Base-by-base conservation (phyloP, 2,329 filamentous ascomycete species). In the Macroventuria anomochaeta region DNA sequence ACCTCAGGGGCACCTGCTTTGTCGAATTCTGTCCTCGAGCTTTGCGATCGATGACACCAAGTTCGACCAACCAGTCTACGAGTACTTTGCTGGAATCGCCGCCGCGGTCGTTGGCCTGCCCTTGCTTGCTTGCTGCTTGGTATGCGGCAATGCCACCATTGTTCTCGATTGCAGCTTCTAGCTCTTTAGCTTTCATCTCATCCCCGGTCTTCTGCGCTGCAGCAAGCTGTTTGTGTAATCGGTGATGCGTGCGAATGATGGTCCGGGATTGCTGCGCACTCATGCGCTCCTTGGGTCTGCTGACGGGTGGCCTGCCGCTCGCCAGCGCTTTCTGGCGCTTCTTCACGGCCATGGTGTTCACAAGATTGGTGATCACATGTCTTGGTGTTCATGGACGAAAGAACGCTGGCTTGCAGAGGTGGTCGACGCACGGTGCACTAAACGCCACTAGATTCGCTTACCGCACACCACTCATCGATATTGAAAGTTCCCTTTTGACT, bases 11-110 rank as follows among this genome's bases (percentile, higher is more conserved):
- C 3, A 43, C 11, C 5, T 42, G 17, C 23, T 38, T 21, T 42
- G 48, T 15, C 55, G 12, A 32, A 29, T 49, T 28, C 28, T 49
- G 42, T n/a, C 39, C 40, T 42, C 50, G 38, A 15, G 21, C 38
- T 46, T 57, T 56, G 6, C 41, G 36, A 18, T 61, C 41, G n/a
- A 74, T 29, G 11, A 72, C 47, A n/a, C 61, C 52, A 26, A 58
- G 54, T 25, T 70, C 65, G 26, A 69, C 65, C 25, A 88, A 74
- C 85, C 85, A 88, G 54, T 85, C 76, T 36, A 88, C 75, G 3
- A 88, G 75, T 5, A 85, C 70, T 47, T 79, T 81, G 57, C 83
- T 86, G 1, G 84, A 85, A 68, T 88, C 85, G n/a, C 85, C 85
- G 28, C 85, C 85, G 10, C 85, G 80, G 32, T 83, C 79, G 26